Evolutionary conservation across 2,329 filamentous ascomycete genomes (phyloP), one percentile per base, ranked within the genome.

Genomic region (Cordyceps fumosorosea): DNA sequence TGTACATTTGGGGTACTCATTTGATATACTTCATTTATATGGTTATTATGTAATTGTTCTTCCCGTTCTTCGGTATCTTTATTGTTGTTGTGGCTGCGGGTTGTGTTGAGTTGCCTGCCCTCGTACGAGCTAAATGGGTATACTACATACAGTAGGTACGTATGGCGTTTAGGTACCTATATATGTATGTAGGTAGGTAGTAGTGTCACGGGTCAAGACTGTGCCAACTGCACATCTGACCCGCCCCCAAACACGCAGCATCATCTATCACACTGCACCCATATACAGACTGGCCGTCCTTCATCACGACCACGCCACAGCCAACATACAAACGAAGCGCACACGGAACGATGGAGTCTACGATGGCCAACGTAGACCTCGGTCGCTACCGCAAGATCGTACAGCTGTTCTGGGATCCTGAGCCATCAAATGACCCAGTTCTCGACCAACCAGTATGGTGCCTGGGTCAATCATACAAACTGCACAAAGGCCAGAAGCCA

Each of bases 321-420:
- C 6, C 16, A 18, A 16, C 8, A 47, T 11, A 44, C 42, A 44
- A 44, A 5, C 18, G n/a, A 22, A 11, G 20, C n/a, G 7, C 44
- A 24, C 11, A 56, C 45, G 8, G 34, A 58, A 64, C 37, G 60
- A 76, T 75, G 73, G 73, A 76, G 65, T 71, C 69, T 32, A 69
- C 72, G 52, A 71, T 80, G 65, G 77, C 79, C 42, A 86, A 83
- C 62, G 84, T 89, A 62, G 90, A 96, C 70, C 79, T 96, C 64
- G 85, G 89, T 67, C 88, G 89, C 67, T 82, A 82, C 64, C 90
- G 91, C 75, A 89, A 89, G 66, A 86, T 97, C 68, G 88, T 97
- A 64, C 90, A 93, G 76, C 91, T 90, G 77, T 88, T 98, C 71
- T 96, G 92, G 89, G 93, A 97, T 69, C 91, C 92, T 0, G 87